phyloP scores from a whole-genome alignment of 495 filamentous ascomycete genomes.

The Lasiosphaeria ovina region DNA sequence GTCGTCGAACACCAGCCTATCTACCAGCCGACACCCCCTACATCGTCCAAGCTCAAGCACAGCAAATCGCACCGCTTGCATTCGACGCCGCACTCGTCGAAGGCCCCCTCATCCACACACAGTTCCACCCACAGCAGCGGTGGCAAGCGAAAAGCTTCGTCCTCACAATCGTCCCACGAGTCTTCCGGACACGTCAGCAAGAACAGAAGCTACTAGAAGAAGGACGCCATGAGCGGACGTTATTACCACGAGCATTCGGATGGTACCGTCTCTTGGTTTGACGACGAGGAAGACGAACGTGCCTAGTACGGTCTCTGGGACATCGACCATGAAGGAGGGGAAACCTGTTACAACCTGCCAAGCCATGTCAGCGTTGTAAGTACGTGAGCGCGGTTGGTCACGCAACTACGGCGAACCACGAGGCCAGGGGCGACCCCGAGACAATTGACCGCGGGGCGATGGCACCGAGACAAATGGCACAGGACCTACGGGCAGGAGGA shows the following conservation, averaged over 20 bases:
- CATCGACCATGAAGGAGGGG: not conserved
- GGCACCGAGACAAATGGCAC: too few relatives aligned
- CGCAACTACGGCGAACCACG: constrained; percentile 8
- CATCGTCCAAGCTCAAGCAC: constrained; percentile 8
- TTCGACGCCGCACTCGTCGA: constrained; percentile 6
- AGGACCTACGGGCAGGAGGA: constrained; percentile 19
- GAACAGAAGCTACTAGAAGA: constrained; percentile 24
- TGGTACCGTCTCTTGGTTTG: constrained; percentile 24
- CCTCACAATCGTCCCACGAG: constrained; percentile 10
- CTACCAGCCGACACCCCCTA: constrained; percentile 18
- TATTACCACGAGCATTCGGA: constrained; percentile 23
- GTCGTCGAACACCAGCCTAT: constrained; percentile 20
- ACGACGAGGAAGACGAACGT: constrained; percentile 6
- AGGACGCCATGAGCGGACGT: constrained; percentile 15
- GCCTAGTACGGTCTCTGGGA: not conserved
- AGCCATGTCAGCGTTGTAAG: constrained; percentile 6
- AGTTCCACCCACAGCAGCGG: constrained; percentile 14
- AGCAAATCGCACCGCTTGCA: constrained; percentile 1
- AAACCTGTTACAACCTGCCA: constrained; percentile 3
- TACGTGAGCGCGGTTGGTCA: not conserved
- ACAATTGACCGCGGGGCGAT: constrained; percentile 6
- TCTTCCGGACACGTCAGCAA: constrained; percentile 16
- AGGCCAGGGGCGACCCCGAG: constrained; percentile 7
- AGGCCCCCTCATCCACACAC: constrained; percentile 3
- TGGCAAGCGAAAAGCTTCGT: constrained; percentile 20